phyloP scores from a whole-genome alignment of 495 filamentous ascomycete genomes.

The Mycothermus thermophilus region DNA sequence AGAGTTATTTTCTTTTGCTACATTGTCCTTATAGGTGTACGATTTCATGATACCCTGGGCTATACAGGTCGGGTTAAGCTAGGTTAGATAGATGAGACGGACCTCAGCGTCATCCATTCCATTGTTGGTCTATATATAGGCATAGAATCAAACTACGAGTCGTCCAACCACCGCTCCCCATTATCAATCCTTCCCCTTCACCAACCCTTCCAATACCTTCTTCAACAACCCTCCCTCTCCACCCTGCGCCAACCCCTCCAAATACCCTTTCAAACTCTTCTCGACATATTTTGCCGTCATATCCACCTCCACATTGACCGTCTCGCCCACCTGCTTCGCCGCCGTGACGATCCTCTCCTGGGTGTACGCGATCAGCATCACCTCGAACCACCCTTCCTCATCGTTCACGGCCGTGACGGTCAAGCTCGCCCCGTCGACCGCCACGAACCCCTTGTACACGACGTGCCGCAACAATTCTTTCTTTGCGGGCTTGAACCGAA shows the following conservation, averaged over 20 bases:
- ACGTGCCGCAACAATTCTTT: conserved; percentile 60
- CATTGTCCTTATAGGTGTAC: no score
- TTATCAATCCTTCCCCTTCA: conserved; percentile 21
- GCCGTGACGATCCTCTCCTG: conserved; percentile 84
- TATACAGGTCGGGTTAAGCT: no score
- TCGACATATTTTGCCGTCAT: conserved; percentile 98
- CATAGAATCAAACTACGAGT: no score
- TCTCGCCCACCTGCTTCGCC: conserved; percentile 65
- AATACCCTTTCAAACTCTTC: conserved; percentile 71
- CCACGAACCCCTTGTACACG: conserved; percentile 93
- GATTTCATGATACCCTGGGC: no score
- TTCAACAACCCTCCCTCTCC: conserved; percentile 51
- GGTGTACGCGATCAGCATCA: conserved; percentile 98
- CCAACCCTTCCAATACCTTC: conserved; percentile 66
- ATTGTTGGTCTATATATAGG: no score
- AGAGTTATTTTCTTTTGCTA: background rate
- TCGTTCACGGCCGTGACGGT: conserved; percentile 78
- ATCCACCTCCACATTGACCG: conserved; percentile 95
- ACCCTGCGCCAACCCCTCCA: conserved; percentile 33
- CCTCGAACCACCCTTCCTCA: conserved; percentile 76
- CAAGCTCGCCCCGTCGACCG: conserved; percentile 90
- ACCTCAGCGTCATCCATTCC: no score
- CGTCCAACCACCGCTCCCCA: no score
- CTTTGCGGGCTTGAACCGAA: conserved; percentile 64
- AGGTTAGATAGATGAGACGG: no score